Percentiles rank a stretch among this genome's conserved stretches.
Evolutionary conservation across 1,284 basidiomycete species (phyloP).

Genomic region (Sanghuangporus baumii): DNA sequence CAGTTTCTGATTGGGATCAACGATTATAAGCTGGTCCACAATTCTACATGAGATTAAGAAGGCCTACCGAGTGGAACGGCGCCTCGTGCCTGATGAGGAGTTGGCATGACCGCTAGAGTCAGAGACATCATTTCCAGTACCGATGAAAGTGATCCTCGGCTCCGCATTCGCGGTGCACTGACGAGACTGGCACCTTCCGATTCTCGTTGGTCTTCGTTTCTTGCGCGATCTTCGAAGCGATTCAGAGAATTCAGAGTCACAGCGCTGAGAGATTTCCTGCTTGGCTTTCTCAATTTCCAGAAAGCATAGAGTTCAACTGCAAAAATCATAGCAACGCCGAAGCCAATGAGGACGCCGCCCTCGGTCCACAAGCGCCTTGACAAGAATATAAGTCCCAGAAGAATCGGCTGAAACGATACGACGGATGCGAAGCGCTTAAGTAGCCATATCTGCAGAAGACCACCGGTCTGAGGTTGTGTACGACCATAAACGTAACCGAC

Average conservation of each 20-base stretch:
- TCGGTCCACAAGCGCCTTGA: conserved; percentile 64
- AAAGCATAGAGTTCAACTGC: conserved; percentile 54
- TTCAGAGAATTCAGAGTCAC: conserved; percentile 54
- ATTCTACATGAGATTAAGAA: neutral
- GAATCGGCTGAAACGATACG: conserved; percentile 62
- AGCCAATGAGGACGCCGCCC: conserved; percentile 55
- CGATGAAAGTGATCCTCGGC: conserved; percentile 65
- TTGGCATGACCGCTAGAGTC: conserved; percentile 66
- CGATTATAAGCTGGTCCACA: neutral
- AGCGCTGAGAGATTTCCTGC: conserved; percentile 43
- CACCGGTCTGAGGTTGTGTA: conserved; percentile 65
- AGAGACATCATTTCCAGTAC: conserved; percentile 77
- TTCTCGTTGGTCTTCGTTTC: conserved; percentile 29
- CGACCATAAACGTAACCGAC: conserved; percentile 70
- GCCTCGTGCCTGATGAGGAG: conserved; percentile 46
- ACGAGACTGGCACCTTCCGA: conserved; percentile 45
- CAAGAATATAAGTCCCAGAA: conserved; percentile 68
- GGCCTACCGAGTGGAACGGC: conserved; percentile 62
- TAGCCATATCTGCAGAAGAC: conserved; percentile 68
- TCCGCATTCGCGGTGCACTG: conserved; percentile 40
- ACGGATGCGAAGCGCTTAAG: conserved; percentile 62
- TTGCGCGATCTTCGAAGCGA: conserved; percentile 43
- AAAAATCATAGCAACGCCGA: conserved; percentile 46
- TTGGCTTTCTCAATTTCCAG: conserved; percentile 44
- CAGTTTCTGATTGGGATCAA: conserved; percentile 43